A percentile compares a stretch with the other conserved stretches of the same genome.
Conservation (phyloP, 768 basidiomycete genomes). For the Ramaria rubella region DNA sequence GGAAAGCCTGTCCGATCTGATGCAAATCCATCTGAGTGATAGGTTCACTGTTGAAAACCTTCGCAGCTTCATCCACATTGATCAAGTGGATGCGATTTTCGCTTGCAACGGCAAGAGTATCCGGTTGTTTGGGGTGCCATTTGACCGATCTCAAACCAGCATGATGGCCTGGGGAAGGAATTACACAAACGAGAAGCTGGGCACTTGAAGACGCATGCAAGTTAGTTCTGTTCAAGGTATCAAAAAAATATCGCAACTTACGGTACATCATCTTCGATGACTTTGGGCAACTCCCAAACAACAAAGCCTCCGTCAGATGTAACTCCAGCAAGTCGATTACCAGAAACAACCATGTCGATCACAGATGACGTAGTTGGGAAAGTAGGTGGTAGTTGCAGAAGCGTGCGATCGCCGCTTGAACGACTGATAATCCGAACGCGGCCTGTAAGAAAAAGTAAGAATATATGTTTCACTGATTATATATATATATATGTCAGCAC, state of each 20-base stretch:
- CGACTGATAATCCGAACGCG: conserved; percentile 85
- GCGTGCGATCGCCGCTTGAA: conserved; percentile 79
- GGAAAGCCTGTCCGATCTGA: conserved; percentile 62
- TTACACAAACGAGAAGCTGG: conserved; percentile 59
- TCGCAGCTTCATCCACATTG: conserved; percentile 58
- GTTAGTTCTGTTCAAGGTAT: conserved; percentile 5
- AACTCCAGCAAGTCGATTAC: conserved; percentile 76
- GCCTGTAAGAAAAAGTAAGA: conserved; percentile 30
- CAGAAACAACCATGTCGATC: conserved; percentile 80
- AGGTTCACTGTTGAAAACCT: conserved; percentile 56
- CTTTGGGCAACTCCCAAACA: conserved; percentile 78
- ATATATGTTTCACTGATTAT: too few species aligned
- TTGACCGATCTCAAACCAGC: conserved; percentile 69
- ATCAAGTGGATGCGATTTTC: conserved; percentile 69
- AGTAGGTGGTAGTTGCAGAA: conserved; percentile 62
- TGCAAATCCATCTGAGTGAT: conserved; percentile 62
- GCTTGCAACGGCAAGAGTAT: conserved; percentile 78
- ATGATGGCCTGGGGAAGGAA: conserved; percentile 51
- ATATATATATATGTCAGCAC: conserved; percentile 30
- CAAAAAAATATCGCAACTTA: conserved; percentile 33
- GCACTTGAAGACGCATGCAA: conserved; percentile 39
- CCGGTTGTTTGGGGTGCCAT: conserved; percentile 80
- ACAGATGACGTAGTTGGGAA: conserved; percentile 61
- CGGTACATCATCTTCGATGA: conserved; percentile 84
- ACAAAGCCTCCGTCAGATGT: conserved; percentile 87